Evolutionary conservation across 805 yeast genomes (phyloP).

Genomic region (Wickerhamiella brachini): DNA sequence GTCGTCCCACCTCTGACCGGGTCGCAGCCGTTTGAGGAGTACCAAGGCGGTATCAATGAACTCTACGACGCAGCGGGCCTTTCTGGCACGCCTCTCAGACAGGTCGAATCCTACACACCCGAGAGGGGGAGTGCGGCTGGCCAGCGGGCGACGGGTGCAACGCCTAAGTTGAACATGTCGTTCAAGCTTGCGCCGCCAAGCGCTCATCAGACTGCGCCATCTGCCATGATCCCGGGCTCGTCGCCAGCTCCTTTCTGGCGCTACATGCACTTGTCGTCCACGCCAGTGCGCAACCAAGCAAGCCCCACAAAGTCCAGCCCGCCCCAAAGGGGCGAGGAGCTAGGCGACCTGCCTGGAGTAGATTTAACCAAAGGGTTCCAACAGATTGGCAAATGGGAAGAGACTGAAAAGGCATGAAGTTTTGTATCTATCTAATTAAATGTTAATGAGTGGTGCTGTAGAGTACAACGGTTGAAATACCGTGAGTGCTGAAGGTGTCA

Average conservation of each 20-base stretch:
- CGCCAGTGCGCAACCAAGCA: conserved; percentile 18
- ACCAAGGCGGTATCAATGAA: not conserved
- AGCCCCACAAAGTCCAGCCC: not conserved
- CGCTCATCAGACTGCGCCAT: conserved; percentile 25
- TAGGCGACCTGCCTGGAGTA: not conserved
- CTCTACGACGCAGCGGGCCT: not conserved
- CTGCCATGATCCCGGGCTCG: conserved; percentile 36
- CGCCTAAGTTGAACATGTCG: not conserved
- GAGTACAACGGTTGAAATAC: no score
- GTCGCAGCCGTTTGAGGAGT: not conserved
- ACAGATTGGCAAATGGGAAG: conserved; percentile 1
- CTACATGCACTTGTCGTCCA: conserved; percentile 60
- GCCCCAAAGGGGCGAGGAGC: not conserved
- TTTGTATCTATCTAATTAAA: not conserved
- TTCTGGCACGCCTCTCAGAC: conserved; percentile 6
- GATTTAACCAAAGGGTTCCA: conserved; percentile 1
- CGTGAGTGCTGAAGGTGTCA: no score
- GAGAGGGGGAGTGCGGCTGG: conserved; percentile 33
- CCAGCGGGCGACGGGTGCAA: not conserved
- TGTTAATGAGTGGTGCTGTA: no score
- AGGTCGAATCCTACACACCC: conserved; percentile 49
- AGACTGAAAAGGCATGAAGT: not conserved
- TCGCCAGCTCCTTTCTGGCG: conserved; percentile 89
- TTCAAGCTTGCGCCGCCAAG: conserved; percentile 26
- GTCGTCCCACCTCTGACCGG: not conserved